A percentile compares a stretch with the other conserved stretches of the same genome.
These are phyloP conservation scores for Globisporangium polare DNA, from an alignment of 352 stramenopile genomes.

Conservation along the genomic window DNA sequence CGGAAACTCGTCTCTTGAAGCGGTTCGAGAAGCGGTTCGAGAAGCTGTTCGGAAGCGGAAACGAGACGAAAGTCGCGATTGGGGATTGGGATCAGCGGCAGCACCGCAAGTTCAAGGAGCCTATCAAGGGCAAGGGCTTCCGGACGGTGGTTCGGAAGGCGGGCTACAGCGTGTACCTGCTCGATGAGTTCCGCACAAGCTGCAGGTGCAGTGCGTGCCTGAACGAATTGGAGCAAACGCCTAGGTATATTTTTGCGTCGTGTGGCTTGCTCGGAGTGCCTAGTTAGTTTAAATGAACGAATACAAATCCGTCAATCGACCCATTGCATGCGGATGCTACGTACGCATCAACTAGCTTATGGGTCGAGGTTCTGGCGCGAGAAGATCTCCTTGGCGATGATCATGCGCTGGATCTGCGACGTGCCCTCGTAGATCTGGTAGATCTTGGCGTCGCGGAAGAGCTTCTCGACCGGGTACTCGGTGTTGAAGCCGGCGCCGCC, in stretches of 20 bases:
- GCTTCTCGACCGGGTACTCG: slow-evolving; percentile 92
- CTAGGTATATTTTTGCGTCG: background rate
- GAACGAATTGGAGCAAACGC: background rate
- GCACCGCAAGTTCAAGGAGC: no score
- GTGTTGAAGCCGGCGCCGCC: slow-evolving; percentile 89
- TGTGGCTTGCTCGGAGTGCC: background rate
- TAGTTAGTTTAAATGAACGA: slow-evolving; percentile 4
- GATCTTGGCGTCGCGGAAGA: slow-evolving; percentile 90
- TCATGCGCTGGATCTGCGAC: slow-evolving; percentile 89
- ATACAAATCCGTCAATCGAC: background rate
- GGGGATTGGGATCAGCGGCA: no score
- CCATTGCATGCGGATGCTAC: background rate
- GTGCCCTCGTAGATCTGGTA: slow-evolving; percentile 93
- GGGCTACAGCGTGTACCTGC: no score
- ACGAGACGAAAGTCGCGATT: no score
- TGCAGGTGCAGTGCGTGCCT: no score
- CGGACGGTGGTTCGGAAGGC: no score
- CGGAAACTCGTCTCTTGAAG: no score
- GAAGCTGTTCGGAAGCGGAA: no score
- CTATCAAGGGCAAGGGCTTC: no score
- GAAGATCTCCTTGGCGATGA: slow-evolving; percentile 89
- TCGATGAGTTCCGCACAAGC: no score
- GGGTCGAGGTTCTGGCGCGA: slow-evolving; percentile 62
- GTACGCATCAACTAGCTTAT: slow-evolving; percentile 22
- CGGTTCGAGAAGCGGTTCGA: no score